These are phyloP conservation scores for Geranium rotundifolium DNA, from an alignment of 345 rosid species.

Conservation along the genomic window DNA sequence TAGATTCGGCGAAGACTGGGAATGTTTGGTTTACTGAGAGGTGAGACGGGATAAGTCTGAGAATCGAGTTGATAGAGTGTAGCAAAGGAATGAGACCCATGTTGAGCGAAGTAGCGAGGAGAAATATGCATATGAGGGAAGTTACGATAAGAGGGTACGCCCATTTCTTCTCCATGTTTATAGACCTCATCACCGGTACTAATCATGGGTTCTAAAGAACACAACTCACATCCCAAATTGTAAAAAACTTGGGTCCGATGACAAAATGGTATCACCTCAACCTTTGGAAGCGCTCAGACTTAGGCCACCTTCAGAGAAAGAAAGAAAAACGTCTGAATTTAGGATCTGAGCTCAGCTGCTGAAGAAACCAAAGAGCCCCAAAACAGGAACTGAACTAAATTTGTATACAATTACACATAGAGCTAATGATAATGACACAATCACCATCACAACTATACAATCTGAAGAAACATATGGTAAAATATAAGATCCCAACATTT, in stretches of 20 bases:
- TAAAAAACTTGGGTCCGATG: constrained; percentile 1
- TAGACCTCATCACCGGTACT: constrained; percentile 40
- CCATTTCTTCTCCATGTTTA: constrained; percentile 85
- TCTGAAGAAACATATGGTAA: too few species aligned
- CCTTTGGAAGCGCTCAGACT: too few species aligned
- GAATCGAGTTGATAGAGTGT: constrained; percentile 46
- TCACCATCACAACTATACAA: too few species aligned
- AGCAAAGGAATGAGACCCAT: constrained; percentile 64
- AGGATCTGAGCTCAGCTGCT: too few species aligned
- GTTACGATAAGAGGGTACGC: constrained; percentile 60
- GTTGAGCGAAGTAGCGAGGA: constrained; percentile 62
- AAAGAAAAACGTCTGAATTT: too few species aligned
- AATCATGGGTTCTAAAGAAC: constrained; percentile 22
- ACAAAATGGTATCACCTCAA: too few species aligned
- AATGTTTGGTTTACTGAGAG: constrained; percentile 32
- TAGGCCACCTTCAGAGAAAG: too few species aligned
- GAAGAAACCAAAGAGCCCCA: too few species aligned
- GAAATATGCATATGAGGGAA: constrained; percentile 59
- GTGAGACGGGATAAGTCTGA: constrained; percentile 51
- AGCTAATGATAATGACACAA: too few species aligned
- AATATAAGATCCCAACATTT: too few species aligned
- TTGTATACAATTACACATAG: too few species aligned
- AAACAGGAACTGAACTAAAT: background rate
- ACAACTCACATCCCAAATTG: constrained; percentile 9
- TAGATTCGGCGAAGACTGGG: constrained; percentile 47